Evolutionary conservation across 169 alveolate species (phyloP), one percentile per base, ranked within the genome.

Genomic region (Cryptosporidium bovis): DNA sequence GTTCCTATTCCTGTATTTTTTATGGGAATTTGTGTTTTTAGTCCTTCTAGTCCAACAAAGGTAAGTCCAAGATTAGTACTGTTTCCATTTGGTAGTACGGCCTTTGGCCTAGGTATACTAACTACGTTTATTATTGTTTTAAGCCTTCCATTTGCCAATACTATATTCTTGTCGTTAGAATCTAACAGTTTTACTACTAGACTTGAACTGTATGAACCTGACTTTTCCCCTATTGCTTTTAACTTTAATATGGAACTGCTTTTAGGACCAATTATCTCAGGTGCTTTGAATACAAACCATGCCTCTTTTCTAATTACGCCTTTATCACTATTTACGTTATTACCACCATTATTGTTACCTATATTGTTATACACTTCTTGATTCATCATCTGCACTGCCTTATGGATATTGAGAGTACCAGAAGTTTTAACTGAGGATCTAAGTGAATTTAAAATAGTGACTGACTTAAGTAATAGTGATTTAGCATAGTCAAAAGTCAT

Each of bases 361-460:
- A 40, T 40, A 34, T 34, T 31, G 33, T 77, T 77, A n/a, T 44
- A 60, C 13, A 66, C 64, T 15, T 60, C 83, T 46, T 69, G 83
- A 8, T 44, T 56, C 87, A 77, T 77, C 71, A 77, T 77, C 16
- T 77, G 69, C 27, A 77, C 71, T 31, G 87, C 87, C 64, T 60
- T 77, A 20, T 77, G 48, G 27, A 77, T 56, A n/a, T 77, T 77
- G 8, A 77, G 34, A 27, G 71, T 77, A 10, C 87, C 87, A 34
- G 87, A 77, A 33, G 87, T 62, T 31, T 71, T 31, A 29, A 77
- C 87, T 6, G 87, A 77, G 15, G 31, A 46, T 62, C 77, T 77
- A 5, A 77, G 60, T 8, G 65, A 24, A n/a, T 68, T 24, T 16
- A 77, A 66, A 5, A 62, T 53, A 0, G 87, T 77, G 12, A 77